Evolutionary conservation across 2,329 filamentous ascomycete genomes (phyloP), one percentile per base, ranked within the genome.

Genomic region (Verticillium isaacii): DNA sequence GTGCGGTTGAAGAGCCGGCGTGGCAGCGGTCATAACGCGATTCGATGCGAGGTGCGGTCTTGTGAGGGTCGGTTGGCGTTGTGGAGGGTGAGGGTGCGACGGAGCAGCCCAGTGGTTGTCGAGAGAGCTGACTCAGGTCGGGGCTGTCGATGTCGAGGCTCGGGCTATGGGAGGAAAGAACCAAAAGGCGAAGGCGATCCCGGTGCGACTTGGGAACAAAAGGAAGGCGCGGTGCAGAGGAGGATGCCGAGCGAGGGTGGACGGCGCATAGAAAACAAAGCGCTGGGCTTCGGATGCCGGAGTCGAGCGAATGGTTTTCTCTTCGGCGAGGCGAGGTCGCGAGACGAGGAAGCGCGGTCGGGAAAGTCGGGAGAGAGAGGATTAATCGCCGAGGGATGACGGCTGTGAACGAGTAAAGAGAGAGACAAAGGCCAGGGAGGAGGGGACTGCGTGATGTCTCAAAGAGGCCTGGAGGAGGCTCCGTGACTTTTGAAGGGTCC

Each of bases 1-100:
- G 58, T 25, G 8, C 41, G 19, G 34, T 34, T 4, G 19, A 15
- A 17, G 25, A 32, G 55, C n/a, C n/a, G 34, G 34, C 32, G 58
- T 62, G 50, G 58, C 64, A 62, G 62, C 57, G 34, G 60, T 60
- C 63, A 65, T 65, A 50, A 64, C 62, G n/a, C 9, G 45, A 25
- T 50, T 12, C 19, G 19, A n/a, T 25, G 29, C 19, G 45, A 25
- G 45, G 19, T 9, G 17, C 17, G 8, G 19, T n/a, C n/a, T 23
- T n/a, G 19, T 14, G 45, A 25, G 17, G 19, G 17, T 50, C 45
- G n/a, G 37, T 41, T 41, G 14, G 37, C 3, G 15, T n/a, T 41
- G 37, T 15, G 12, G 6, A 41, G 17, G 15, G 37, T 3, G 37
- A 15, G 15, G 15, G 14, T 15, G 15, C 14, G 45, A 19, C 19